Evolutionary conservation across 768 basidiomycete species (phyloP).

Genomic region (Cystofilobasidium ferigula): DNA sequence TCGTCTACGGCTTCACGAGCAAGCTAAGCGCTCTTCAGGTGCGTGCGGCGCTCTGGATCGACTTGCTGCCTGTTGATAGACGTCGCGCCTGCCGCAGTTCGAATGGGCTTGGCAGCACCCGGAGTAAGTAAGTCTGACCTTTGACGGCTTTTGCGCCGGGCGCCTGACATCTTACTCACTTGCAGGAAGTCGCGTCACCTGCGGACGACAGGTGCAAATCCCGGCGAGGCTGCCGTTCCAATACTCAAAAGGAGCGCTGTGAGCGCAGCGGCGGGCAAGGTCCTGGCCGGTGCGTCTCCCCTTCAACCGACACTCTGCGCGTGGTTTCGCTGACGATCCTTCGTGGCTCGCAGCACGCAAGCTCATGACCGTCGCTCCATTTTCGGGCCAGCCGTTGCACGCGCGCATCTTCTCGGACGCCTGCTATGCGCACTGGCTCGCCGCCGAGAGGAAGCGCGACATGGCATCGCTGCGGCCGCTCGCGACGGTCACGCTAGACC

Average conservation of each 20-base stretch:
- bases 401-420: slow-evolving; percentile 56
- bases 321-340: too few relatives aligned
- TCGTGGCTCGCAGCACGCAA: slow-evolving; percentile 45
- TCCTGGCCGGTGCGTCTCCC: not conserved
- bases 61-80: not conserved
- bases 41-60: slow-evolving; percentile 11
- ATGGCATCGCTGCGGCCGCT: slow-evolving; percentile 3
- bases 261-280: not conserved
- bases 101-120: slow-evolving; percentile 80
- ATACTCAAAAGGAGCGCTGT: not conserved
- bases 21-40: slow-evolving; percentile 53
- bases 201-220: not conserved
- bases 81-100: slow-evolving; percentile 42
- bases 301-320: not conserved
- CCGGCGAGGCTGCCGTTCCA: not conserved
- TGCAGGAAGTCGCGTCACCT: slow-evolving; percentile 34
- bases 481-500: slow-evolving; percentile 28
- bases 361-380: slow-evolving; percentile 59
- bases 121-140: slow-evolving; percentile 36
- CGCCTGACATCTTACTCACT: not conserved
- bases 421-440: not conserved
- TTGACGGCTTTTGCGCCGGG: slow-evolving; percentile 13
- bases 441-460: not conserved
- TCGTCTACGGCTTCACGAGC: slow-evolving; percentile 72
- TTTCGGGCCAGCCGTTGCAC: slow-evolving; percentile 60